Conservation (phyloP, 495 filamentous ascomycete species). For the Trichodelitschia bisporula region DNA sequence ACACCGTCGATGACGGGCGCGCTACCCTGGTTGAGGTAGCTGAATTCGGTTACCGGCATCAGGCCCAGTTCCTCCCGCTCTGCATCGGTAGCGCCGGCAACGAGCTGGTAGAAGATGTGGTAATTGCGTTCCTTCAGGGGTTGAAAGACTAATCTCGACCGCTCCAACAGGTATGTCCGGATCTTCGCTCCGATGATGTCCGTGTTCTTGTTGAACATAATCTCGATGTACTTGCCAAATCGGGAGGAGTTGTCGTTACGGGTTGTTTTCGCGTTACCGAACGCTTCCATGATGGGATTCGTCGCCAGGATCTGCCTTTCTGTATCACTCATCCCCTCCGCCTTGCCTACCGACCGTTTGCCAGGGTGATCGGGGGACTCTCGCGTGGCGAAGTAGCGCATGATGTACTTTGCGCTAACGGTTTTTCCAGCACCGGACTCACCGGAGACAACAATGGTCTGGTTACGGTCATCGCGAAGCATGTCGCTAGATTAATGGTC, state of each 20-base stretch:
- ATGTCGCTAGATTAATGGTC: constrained; percentile 43
- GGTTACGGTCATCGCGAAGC: constrained; percentile 84
- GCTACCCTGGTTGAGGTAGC: constrained; percentile 90
- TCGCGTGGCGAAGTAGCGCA: constrained; percentile 97
- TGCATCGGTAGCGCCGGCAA: constrained; percentile 73
- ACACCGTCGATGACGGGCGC: constrained; percentile 78
- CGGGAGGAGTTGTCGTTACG: constrained; percentile 97
- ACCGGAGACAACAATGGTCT: constrained; percentile 95
- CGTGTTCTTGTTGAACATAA: constrained; percentile 88
- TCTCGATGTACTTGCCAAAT: constrained; percentile 99
- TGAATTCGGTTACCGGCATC: constrained; percentile 65
- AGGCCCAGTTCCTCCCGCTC: constrained; percentile 59
- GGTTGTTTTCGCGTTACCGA: constrained; percentile 97
- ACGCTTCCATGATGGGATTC: constrained; percentile 99
- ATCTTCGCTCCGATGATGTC: constrained; percentile 98
- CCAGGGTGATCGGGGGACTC: constrained; percentile 79
- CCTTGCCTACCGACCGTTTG: constrained; percentile 48
- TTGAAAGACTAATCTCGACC: constrained; percentile 94
- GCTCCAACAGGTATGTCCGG: constrained; percentile 81
- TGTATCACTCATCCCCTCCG: constrained; percentile 87
- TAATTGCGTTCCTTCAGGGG: constrained; percentile 96
- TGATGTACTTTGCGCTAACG: constrained; percentile 98
- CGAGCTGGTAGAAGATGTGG: constrained; percentile 96
- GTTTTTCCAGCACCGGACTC: constrained; percentile 98
- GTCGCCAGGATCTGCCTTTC: constrained; percentile 96